Base-by-base conservation (phyloP, 2,329 filamentous ascomycete genomes). In the Stemphylium lycopersici region DNA sequence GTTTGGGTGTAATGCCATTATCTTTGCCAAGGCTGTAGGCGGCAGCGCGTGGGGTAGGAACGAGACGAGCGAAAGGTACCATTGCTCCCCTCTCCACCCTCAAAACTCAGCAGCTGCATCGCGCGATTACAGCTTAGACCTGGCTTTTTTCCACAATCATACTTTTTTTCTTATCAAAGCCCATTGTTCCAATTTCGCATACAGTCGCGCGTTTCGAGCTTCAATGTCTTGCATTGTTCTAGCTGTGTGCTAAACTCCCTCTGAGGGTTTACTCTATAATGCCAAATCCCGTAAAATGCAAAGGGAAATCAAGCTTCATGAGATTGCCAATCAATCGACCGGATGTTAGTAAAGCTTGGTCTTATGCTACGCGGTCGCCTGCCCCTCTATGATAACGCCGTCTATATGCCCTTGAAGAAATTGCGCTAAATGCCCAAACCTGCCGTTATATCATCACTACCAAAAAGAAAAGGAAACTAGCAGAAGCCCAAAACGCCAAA, bases 1-100 rank as follows among this genome's bases (percentile, higher is more conserved):
- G 37, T 46, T 31, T 16, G 39, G 48, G 55, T 55, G 56, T 63
- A 62, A 67, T 66, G 40, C 31, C 31, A 53, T 68, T 66, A 63
- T 54, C 49, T 42, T 58, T 58, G 63, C 65, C 61, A 64, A 65
- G 65, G 16, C 55, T 15, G 10, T 16, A 48, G 52, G 54, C 48
- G 58, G 36, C 49, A 58, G 54, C 20, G 20, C 59, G 63, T 64
- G 63, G 63, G 63, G 62, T 58, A 55, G 18, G 11, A 22, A 42
- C 26, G 4, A 15, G 10, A 20, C 12, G 26, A 43, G 15, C 42
- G 3, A 36, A 20, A 24, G 31, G 4, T 44, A 34, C 42, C 18
- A 33, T 20, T 34, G 34, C 18, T 34, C 7, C 18, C 32, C 13
- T 22, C 31, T 20, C 41, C 13, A 33, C 33, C n/a, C 33, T 29